phyloP scores from a whole-genome alignment of 192 early-diverging fungal genomes.

The Podila epicladia region DNA sequence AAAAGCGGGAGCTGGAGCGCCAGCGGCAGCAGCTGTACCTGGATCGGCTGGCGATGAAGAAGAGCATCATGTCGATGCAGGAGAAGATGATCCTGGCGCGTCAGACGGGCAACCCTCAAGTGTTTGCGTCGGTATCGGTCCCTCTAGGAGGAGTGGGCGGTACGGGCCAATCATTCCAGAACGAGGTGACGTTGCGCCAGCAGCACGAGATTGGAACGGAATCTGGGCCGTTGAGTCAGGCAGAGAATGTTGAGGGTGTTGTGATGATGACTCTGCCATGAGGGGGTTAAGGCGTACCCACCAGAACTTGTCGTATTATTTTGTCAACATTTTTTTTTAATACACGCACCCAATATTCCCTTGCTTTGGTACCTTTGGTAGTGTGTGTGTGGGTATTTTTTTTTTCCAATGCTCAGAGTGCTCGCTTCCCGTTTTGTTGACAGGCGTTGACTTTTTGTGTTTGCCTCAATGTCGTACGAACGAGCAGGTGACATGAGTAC shows the following conservation, averaged over 20 bases:
- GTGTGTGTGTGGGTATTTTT: no score
- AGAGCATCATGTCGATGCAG: slow-evolving; percentile 55
- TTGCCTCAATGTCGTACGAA: no score
- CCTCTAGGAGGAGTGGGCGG: slow-evolving; percentile 33
- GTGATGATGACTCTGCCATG: slow-evolving; percentile 29
- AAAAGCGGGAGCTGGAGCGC: slow-evolving; percentile 81
- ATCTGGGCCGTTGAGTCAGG: slow-evolving; percentile 19
- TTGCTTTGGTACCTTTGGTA: no score
- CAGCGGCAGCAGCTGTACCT: slow-evolving; percentile 70
- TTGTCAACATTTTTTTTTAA: background rate
- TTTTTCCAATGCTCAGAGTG: no score
- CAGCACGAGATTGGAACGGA: slow-evolving; percentile 26
- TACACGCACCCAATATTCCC: background rate
- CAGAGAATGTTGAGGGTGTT: slow-evolving; percentile 18
- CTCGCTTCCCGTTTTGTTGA: no score
- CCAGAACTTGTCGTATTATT: background rate
- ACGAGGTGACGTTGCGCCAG: slow-evolving; percentile 21
- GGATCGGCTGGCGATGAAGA: slow-evolving; percentile 69
- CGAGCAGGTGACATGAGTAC: no score
- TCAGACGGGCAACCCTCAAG: slow-evolving; percentile 36
- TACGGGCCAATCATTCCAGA: slow-evolving; percentile 38
- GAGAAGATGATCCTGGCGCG: slow-evolving; percentile 47
- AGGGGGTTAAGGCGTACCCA: background rate
- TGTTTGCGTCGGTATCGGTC: slow-evolving; percentile 44
- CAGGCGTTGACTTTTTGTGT: no score